phyloP scores from a whole-genome alignment of 2,329 filamentous ascomycete species.

The Stagonosporopsis vannaccii region DNA sequence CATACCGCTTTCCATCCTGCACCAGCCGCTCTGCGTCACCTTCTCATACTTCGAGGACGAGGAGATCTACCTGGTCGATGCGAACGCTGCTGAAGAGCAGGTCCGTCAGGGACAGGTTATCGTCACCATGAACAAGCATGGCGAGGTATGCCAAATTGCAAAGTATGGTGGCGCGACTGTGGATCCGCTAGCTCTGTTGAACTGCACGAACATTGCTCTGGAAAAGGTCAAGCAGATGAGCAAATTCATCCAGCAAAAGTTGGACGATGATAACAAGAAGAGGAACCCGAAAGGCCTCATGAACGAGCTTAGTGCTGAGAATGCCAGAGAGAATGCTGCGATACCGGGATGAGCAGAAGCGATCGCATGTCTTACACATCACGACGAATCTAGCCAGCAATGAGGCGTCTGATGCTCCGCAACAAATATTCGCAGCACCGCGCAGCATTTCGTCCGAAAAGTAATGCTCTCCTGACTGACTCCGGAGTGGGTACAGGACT shows the following conservation, averaged over 20 bases:
- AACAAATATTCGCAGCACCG: background rate
- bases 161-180: conserved; percentile 87
- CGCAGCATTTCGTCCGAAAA: conserved; percentile 32
- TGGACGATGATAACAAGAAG: conserved; percentile 80
- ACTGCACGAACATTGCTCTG: conserved; percentile 77
- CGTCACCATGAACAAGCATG: conserved; percentile 86
- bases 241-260: conserved; percentile 71
- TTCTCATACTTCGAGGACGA: conserved; percentile 84
- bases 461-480: conserved; percentile 1
- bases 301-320: conserved; percentile 83
- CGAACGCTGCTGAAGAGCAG: conserved; percentile 77
- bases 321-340: conserved; percentile 69
- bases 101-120: conserved; percentile 76
- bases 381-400: conserved; percentile 22
- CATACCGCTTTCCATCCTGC: conserved; percentile 86
- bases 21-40: conserved; percentile 89
- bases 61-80: conserved; percentile 75
- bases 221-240: conserved; percentile 83
- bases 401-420: conserved; percentile 8
- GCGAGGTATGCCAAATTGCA: conserved; percentile 88
- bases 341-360: conserved; percentile 10
- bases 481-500: background rate
- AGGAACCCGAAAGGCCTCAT: conserved; percentile 80
- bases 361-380: conserved; percentile 20
- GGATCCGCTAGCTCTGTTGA: conserved; percentile 78